Conservation (phyloP, 495 filamentous ascomycete genomes). For the Aspergillus haitiensis region DNA sequence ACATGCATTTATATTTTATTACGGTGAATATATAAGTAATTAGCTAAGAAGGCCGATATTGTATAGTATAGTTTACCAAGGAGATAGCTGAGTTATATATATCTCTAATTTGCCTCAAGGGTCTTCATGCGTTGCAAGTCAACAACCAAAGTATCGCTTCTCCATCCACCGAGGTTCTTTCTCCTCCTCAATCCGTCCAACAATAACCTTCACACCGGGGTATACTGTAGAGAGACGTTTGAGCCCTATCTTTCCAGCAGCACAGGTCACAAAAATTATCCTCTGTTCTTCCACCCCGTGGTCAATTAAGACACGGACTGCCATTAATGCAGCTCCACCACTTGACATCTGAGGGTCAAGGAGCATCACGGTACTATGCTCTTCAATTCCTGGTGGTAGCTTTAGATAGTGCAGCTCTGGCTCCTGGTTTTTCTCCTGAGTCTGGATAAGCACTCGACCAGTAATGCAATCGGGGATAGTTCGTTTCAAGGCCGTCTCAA, state of each 20-base stretch:
- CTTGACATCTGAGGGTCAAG: conserved; percentile 93
- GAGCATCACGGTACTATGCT: conserved; percentile 77
- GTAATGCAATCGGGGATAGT: conserved; percentile 90
- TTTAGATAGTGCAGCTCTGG: conserved; percentile 89
- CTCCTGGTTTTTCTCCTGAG: conserved; percentile 77
- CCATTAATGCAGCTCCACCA: conserved; percentile 93
- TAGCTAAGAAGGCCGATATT: no score
- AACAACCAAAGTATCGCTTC: conserved; percentile 77
- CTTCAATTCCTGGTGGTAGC: conserved; percentile 65
- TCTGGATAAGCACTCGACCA: conserved; percentile 87
- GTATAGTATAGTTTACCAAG: no score
- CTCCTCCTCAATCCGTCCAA: conserved; percentile 74
- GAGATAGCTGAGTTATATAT: neutral
- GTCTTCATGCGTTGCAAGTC: neutral
- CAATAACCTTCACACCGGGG: conserved; percentile 78
- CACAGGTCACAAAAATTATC: conserved; percentile 87
- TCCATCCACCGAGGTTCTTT: conserved; percentile 82
- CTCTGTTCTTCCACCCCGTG: conserved; percentile 84
- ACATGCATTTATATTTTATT: no score
- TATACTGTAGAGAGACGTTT: conserved; percentile 84
- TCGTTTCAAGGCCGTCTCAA: conserved; percentile 84
- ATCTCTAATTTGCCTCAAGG: neutral
- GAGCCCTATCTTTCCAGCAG: conserved; percentile 76
- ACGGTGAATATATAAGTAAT: no score
- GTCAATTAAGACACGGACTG: conserved; percentile 88